These are phyloP conservation scores for Microstegium vimineum DNA, from an alignment of 176 grass and related monocot genomes.

Conservation along the genomic window DNA sequence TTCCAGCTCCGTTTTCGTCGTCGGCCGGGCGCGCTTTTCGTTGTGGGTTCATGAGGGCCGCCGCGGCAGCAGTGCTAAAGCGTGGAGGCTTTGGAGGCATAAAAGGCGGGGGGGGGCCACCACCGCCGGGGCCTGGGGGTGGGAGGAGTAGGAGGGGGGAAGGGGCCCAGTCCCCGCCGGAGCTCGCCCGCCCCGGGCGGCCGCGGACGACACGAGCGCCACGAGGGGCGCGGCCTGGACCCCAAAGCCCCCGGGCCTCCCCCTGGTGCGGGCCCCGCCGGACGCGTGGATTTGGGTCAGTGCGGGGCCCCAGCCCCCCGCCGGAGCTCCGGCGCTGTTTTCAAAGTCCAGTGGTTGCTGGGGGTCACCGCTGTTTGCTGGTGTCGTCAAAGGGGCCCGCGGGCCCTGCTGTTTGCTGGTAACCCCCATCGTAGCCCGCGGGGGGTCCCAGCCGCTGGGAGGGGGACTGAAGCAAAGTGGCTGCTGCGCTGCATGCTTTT, in stretches of 20 bases:
- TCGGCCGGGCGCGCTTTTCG: conserved; percentile 10
- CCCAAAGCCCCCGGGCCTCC: no score
- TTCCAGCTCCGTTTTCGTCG: conserved; percentile 38
- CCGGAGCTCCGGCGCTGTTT: conserved; percentile 49
- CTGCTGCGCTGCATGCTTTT: conserved; percentile 23
- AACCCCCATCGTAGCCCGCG: conserved; percentile 22
- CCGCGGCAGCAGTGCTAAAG: background rate
- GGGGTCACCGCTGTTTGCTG: no score
- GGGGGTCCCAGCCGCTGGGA: background rate
- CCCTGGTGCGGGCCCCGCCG: background rate
- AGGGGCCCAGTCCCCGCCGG: conserved; percentile 39
- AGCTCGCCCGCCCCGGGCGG: no score
- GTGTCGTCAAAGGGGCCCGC: background rate
- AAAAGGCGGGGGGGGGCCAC: background rate
- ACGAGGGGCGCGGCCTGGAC: no score
- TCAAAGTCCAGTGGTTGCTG: background rate
- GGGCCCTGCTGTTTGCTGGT: background rate
- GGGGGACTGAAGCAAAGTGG: conserved; percentile 23
- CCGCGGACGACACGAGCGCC: no score
- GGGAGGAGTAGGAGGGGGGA: conserved; percentile 74
- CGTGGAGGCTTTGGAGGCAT: background rate
- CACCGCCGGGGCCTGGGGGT: conserved; percentile 4
- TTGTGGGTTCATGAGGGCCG: background rate
- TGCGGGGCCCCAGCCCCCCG: conserved; percentile 50
- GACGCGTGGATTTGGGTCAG: conserved; percentile 60